These are phyloP conservation scores for Lasiosphaeria miniovina DNA, from an alignment of 495 filamentous ascomycete species.

Conservation along the genomic window DNA sequence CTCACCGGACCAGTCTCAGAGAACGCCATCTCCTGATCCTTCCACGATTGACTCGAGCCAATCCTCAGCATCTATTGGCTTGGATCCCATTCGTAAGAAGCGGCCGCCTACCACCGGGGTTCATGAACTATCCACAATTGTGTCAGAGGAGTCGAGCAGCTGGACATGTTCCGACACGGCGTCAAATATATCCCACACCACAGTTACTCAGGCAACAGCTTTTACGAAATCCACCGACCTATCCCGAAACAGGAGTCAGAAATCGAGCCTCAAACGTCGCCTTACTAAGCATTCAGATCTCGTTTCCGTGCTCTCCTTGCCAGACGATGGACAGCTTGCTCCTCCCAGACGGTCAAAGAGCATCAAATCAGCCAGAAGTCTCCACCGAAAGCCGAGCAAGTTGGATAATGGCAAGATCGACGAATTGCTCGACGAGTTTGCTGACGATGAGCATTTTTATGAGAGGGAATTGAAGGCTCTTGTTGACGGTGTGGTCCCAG, in stretches of 20 bases:
- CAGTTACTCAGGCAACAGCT: slow-evolving; percentile 45
- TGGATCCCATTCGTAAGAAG: slow-evolving; percentile 34
- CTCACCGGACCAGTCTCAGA: slow-evolving; percentile 26
- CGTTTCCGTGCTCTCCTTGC: slow-evolving; percentile 83
- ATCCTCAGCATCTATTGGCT: slow-evolving; percentile 24
- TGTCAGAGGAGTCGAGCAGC: slow-evolving; percentile 60
- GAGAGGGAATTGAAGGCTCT: slow-evolving; percentile 88
- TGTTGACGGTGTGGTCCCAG: slow-evolving; percentile 94
- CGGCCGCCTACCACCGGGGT: slow-evolving; percentile 59
- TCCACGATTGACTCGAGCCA: slow-evolving; percentile 33
- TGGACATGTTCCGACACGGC: slow-evolving; percentile 41
- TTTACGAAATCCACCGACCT: slow-evolving; percentile 38
- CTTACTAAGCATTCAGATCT: slow-evolving; percentile 91
- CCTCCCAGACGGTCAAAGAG: slow-evolving; percentile 50
- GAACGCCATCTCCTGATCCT: slow-evolving; percentile 33
- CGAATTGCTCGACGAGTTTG: slow-evolving; percentile 77
- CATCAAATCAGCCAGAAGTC: slow-evolving; percentile 65
- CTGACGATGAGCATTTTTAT: slow-evolving; percentile 83
- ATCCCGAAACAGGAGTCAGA: slow-evolving; percentile 39
- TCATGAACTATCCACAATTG: slow-evolving; percentile 73
- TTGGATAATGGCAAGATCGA: slow-evolving; percentile 62
- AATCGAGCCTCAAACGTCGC: slow-evolving; percentile 61
- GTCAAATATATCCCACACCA: slow-evolving; percentile 46
- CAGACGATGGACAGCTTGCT: slow-evolving; percentile 53
- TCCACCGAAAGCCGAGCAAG: slow-evolving; percentile 66